Evolutionary conservation across 2,329 filamentous ascomycete species (phyloP), one percentile per base, ranked within the genome.

Genomic region (Neofusicoccum parvum): DNA sequence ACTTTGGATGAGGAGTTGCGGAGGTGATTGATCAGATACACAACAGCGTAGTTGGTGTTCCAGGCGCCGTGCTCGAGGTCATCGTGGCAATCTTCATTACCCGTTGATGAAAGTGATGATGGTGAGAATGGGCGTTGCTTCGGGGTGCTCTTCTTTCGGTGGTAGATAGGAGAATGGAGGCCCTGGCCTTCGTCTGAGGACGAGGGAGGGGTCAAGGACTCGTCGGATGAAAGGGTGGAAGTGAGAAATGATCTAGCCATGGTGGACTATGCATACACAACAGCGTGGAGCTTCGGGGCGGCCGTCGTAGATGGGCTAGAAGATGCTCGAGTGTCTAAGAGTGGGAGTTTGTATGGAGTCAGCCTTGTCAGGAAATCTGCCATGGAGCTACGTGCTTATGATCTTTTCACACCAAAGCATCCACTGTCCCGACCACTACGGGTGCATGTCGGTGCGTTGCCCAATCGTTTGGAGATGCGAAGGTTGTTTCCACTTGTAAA

Each of bases 11-110:
- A 20, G 36, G 56, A 17, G 34, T 49, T 62, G 34, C 63, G 69
- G 10, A 81, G 67, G 37, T 75, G 71, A 39, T 75, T 70, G 62
- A 78, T 74, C 34, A 76, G 63, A 69, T 75, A 79, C 27, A 79
- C 79, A 4, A 78, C 78, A 14, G 79, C 79, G 69, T 77, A 80
- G 36, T 80, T 77, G 15, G 79, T 73, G 20, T 73, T 76, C 79
- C 79, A 81, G 4, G 73, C 75, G 23, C 54, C 54, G 23, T 37
- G 6, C 79, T 32, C n/a, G 37, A 7, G 51, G 23, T 39, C 37
- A 39, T 39, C 37, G 11, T 15, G 37, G 14, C 14, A 39, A 15
- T 11, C 3, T 12, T 39, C 11, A 15, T 39, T 39, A 39, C 11
- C 11, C 37, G 37, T 11, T 15, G 37, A 11, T 12, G 37, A 10